These are phyloP conservation scores for Acacia acuminata DNA, from an alignment of 306 rosid species.

Conservation along the genomic window DNA sequence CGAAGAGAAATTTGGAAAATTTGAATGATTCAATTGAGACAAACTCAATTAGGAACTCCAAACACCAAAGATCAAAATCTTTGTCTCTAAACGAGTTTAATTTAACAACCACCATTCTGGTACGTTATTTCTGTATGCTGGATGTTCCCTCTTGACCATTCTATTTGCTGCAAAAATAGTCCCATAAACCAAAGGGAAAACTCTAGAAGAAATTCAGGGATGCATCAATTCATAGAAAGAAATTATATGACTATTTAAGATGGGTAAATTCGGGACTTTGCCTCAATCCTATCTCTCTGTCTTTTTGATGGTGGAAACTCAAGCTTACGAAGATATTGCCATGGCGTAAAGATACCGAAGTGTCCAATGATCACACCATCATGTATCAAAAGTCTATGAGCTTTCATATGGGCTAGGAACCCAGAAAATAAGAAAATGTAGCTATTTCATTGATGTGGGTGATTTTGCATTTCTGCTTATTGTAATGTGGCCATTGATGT, in stretches of 20 bases:
- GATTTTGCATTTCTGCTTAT: too few relatives aligned
- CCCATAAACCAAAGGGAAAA: slow-evolving; percentile 88
- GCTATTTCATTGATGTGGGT: neutral
- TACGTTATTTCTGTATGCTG: slow-evolving; percentile 64
- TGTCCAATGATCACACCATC: neutral
- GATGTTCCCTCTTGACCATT: slow-evolving; percentile 59
- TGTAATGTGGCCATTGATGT: too few relatives aligned
- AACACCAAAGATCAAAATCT: slow-evolving; percentile 81
- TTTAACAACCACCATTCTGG: slow-evolving; percentile 45
- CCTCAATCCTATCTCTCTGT: neutral
- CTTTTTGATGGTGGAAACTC: neutral
- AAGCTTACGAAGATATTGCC: too few relatives aligned
- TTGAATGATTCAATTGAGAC: slow-evolving; percentile 43
- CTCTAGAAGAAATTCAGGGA: slow-evolving; percentile 79
- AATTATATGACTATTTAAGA: neutral
- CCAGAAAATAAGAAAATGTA: neutral
- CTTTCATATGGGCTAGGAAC: neutral
- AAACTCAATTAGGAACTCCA: slow-evolving; percentile 47
- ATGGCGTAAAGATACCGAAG: too few relatives aligned
- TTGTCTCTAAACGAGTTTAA: slow-evolving; percentile 68
- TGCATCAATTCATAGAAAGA: slow-evolving; percentile 46
- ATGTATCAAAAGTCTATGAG: slow-evolving; percentile 8
- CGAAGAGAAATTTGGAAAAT: slow-evolving; percentile 63
- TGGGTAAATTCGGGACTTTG: neutral
- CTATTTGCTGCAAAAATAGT: slow-evolving; percentile 66